phyloP scores from a whole-genome alignment of 768 basidiomycete species.

The Boletus reticuloceps region DNA sequence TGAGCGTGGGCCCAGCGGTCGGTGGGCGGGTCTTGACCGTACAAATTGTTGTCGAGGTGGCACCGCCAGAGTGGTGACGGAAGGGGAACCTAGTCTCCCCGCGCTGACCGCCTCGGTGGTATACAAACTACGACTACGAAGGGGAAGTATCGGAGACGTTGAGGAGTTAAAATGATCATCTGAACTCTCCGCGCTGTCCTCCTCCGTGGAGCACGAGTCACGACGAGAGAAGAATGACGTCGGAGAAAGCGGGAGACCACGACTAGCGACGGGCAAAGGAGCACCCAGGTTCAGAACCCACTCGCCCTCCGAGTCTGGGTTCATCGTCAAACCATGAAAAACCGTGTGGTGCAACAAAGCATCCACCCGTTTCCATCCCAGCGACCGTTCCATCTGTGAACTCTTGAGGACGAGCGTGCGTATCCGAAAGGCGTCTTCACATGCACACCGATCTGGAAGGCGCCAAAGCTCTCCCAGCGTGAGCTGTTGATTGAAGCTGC shows the following conservation, averaged over 20 bases:
- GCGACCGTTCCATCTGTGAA: slow-evolving; percentile 34
- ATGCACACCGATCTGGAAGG: slow-evolving; percentile 22
- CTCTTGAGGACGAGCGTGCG: slow-evolving; percentile 36
- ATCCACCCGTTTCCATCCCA: slow-evolving; percentile 54
- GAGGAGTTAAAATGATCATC: neutral
- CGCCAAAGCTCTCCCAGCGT: slow-evolving; percentile 41
- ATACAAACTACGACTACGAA: too few species aligned
- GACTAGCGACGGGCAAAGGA: neutral
- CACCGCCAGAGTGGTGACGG: too few species aligned
- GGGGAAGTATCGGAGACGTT: too few species aligned
- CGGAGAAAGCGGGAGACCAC: neutral
- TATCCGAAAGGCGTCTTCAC: slow-evolving; percentile 39
- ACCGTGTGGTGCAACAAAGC: slow-evolving; percentile 46
- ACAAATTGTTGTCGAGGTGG: too few species aligned
- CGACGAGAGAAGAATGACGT: neutral
- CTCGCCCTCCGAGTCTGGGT: slow-evolving; percentile 18
- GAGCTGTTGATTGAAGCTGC: slow-evolving; percentile 41
- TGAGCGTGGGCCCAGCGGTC: neutral
- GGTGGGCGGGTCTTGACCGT: neutral
- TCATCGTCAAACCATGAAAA: slow-evolving; percentile 44
- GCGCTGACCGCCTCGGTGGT: too few species aligned
- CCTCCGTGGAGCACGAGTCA: neutral
- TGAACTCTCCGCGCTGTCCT: neutral
- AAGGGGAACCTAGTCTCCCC: too few species aligned
- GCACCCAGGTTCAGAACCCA: slow-evolving; percentile 28